Evolutionary conservation across 2,329 filamentous ascomycete genomes (phyloP), one percentile per base, ranked within the genome.

Genomic region (Pseudocercospora fijiensis): DNA sequence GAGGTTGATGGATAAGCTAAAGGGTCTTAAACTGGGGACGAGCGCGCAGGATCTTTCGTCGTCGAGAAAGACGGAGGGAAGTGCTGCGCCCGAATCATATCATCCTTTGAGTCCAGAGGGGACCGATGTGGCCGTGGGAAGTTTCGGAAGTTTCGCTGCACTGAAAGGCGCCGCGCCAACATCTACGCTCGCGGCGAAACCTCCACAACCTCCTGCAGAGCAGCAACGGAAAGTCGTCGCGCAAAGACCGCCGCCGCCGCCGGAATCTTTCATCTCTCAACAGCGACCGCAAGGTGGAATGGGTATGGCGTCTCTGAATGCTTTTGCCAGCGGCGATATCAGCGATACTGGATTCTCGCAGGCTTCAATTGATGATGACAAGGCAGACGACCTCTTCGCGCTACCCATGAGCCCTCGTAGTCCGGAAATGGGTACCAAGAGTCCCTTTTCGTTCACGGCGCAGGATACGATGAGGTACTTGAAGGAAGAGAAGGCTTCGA

Each of bases 331-430:
- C 22, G 60, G 60, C 20, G 73, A 75, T 66, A 73, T 71, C 28
- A 70, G 74, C 1, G 63, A 77, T 47, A 53, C 43, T 7, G 57
- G 37, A 3, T 58, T 58, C 41, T 51, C 57, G 20, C 57, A n/a
- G 69, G 75, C 18, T 63, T 41, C 69, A 63, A 56, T 76, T 65
- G 76, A 78, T 9, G 78, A 81, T 5, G 86, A 88, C 45, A 85
- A 84, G 0, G 89, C 92, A 69, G 92, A 96, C 63, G 93, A 90
- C 45, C 82, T 96, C 2, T 97, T 97, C 74, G 92, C 92, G 0
- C 84, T 96, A 58, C 92, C 91, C 1, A 86, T 96, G 79, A 94
- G 90, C 72, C 92, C 92, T 0, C 83, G 92, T 57, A 93, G 90
- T 71, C 92, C 92, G 0, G 92, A 96, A 70, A 92, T 95, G 82